These are phyloP conservation scores for Mucor piriformis DNA, from an alignment of 371 early-diverging fungal genomes.

Conservation along the genomic window DNA sequence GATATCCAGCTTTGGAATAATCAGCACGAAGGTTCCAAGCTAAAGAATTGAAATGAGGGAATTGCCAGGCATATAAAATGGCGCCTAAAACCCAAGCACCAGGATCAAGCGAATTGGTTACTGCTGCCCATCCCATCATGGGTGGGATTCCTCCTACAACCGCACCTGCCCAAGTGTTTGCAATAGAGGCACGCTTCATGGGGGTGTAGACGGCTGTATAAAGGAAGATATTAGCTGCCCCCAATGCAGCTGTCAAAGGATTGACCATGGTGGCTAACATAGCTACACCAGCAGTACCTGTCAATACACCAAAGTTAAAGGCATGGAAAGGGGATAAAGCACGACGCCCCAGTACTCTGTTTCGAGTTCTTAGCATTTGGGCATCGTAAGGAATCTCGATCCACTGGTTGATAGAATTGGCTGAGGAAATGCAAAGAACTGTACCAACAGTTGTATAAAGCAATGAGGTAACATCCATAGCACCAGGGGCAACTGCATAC, in stretches of 20 bases:
- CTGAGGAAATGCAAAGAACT: slow-evolving; percentile 85
- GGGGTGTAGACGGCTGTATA: slow-evolving; percentile 94
- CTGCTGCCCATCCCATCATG: slow-evolving; percentile 96
- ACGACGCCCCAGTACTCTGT: slow-evolving; percentile 84
- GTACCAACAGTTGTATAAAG: slow-evolving; percentile 89
- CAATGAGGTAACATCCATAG: slow-evolving; percentile 67
- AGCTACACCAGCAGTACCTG: slow-evolving; percentile 75
- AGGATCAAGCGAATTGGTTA: slow-evolving; percentile 76
- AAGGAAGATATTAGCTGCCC: slow-evolving; percentile 82
- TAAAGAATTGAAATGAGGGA: slow-evolving; percentile 96
- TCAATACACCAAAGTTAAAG: slow-evolving; percentile 71
- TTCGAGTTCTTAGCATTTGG: slow-evolving; percentile 94
- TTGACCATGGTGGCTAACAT: slow-evolving; percentile 79
- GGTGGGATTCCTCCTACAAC: slow-evolving; percentile 97
- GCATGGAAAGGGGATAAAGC: slow-evolving; percentile 87
- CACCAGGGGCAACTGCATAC: slow-evolving; percentile 91
- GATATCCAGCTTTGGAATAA: slow-evolving; percentile 96
- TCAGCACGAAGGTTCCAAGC: slow-evolving; percentile 91
- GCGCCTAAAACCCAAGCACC: slow-evolving; percentile 84
- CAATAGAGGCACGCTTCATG: slow-evolving; percentile 90
- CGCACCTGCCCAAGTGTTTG: slow-evolving; percentile 96
- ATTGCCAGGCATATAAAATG: slow-evolving; percentile 95
- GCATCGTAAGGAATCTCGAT: slow-evolving; percentile 95
- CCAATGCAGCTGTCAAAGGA: slow-evolving; percentile 81
- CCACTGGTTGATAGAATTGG: slow-evolving; percentile 96